Evolutionary conservation across 2,329 filamentous ascomycete genomes (phyloP).

Genomic region (Hymenoscyphus linearis): DNA sequence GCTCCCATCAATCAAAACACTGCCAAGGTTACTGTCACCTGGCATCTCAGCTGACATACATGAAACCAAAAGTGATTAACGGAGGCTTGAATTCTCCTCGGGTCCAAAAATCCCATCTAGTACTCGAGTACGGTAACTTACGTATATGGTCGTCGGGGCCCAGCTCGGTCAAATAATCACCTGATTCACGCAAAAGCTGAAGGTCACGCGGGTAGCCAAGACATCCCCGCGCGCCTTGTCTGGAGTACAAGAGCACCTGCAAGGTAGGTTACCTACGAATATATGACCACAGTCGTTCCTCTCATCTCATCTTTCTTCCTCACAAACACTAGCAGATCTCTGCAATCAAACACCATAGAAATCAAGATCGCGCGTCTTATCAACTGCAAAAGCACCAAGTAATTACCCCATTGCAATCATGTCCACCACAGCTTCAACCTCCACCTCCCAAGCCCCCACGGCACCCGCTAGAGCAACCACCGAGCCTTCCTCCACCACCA

Average conservation of each 20-base stretch:
- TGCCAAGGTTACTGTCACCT: no score
- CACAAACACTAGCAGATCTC: background rate
- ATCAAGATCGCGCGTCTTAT: background rate
- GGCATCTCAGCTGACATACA: background rate
- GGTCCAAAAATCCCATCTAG: background rate
- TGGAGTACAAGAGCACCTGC: background rate
- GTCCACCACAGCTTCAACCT: constrained; percentile 1
- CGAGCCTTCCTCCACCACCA: background rate
- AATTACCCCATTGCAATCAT: background rate
- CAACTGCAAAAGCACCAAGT: background rate
- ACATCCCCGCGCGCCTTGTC: background rate
- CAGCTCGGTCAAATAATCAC: background rate
- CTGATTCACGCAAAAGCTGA: background rate
- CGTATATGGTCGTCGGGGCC: background rate
- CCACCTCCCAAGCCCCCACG: background rate
- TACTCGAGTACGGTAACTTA: background rate
- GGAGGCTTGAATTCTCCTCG: background rate
- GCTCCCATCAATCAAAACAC: no score
- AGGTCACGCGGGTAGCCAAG: background rate
- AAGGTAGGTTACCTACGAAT: no score
- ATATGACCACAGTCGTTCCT: background rate
- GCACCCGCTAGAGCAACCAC: constrained; percentile 2
- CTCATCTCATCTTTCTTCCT: background rate
- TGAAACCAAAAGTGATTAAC: background rate
- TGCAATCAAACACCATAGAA: background rate